A percentile compares a stretch with the other conserved stretches of the same genome.
These are phyloP conservation scores for Aspergillus vadensis DNA, from an alignment of 2,329 filamentous ascomycete species.

Conservation along the genomic window DNA sequence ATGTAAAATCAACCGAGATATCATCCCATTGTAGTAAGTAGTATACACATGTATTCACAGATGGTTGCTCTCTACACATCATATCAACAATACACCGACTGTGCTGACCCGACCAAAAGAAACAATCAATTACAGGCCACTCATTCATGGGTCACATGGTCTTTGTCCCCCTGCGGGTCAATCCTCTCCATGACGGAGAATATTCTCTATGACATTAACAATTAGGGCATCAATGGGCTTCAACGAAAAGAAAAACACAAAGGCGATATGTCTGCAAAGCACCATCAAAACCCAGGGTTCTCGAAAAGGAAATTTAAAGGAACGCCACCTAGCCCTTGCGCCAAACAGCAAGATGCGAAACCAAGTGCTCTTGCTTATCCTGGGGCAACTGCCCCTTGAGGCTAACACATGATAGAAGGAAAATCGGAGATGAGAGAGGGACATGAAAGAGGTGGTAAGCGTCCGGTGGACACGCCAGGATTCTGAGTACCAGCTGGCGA, in stretches of 20 bases:
- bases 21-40: neutral
- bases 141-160: slow-evolving; percentile 5
- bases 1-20: no score
- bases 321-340: slow-evolving; percentile 14
- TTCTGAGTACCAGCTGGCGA: neutral
- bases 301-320: neutral
- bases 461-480: neutral
- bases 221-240: slow-evolving; percentile 21
- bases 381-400: slow-evolving; percentile 11
- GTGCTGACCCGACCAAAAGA: slow-evolving; percentile 11
- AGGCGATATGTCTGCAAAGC: slow-evolving; percentile 7
- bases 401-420: slow-evolving; percentile 9
- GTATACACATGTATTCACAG: slow-evolving; percentile 8
- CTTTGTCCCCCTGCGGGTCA: neutral
- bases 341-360: slow-evolving; percentile 14
- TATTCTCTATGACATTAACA: slow-evolving; percentile 26
- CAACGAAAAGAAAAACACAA: slow-evolving; percentile 8
- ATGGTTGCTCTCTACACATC: neutral
- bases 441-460: slow-evolving; percentile 8
- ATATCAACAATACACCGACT: slow-evolving; percentile 7
- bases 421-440: slow-evolving; percentile 6
- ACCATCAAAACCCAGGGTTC: neutral
- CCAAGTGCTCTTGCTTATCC: slow-evolving; percentile 9
- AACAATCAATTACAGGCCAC: neutral
- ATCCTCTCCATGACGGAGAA: slow-evolving; percentile 4